Evolutionary conservation across 805 yeast species (phyloP).

Genomic region (Zygotorulaspora danielsina): DNA sequence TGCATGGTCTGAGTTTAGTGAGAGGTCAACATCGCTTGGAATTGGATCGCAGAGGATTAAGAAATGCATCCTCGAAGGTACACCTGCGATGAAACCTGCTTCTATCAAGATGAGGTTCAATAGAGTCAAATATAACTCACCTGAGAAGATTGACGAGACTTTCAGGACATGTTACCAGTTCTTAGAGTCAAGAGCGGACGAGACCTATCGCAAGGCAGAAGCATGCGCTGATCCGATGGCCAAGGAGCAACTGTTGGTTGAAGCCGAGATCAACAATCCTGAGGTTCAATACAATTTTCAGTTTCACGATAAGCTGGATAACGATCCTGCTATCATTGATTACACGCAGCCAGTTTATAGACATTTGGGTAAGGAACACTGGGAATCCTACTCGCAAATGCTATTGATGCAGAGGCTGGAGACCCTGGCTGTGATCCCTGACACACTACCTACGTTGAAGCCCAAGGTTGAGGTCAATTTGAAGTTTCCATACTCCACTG

Average conservation of each 20-base stretch:
- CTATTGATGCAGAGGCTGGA: constrained; percentile 89
- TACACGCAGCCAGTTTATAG: constrained; percentile 77
- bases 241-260: constrained; percentile 39
- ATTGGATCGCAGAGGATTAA: constrained; percentile 27
- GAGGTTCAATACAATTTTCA: constrained; percentile 71
- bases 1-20: constrained; percentile 31
- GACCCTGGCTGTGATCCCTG: constrained; percentile 80
- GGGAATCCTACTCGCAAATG: constrained; percentile 71
- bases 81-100: constrained; percentile 46
- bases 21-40: constrained; percentile 29
- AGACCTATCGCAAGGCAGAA: constrained; percentile 30
- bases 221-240: constrained; percentile 25
- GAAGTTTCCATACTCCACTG: constrained; percentile 66
- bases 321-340: constrained; percentile 50
- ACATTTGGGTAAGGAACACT: constrained; percentile 57
- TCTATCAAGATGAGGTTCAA: constrained; percentile 43
- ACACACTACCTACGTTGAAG: constrained; percentile 82
- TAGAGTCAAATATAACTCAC: constrained; percentile 57
- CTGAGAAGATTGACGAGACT: constrained; percentile 64
- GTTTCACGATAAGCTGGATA: constrained; percentile 39
- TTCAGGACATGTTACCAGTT: constrained; percentile 64
- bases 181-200: constrained; percentile 48
- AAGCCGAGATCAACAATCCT: constrained; percentile 76
- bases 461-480: constrained; percentile 75
- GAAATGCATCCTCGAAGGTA: constrained; percentile 36